phyloP scores from a whole-genome alignment of 257 asterid species.

The Solanum dulcamara region DNA sequence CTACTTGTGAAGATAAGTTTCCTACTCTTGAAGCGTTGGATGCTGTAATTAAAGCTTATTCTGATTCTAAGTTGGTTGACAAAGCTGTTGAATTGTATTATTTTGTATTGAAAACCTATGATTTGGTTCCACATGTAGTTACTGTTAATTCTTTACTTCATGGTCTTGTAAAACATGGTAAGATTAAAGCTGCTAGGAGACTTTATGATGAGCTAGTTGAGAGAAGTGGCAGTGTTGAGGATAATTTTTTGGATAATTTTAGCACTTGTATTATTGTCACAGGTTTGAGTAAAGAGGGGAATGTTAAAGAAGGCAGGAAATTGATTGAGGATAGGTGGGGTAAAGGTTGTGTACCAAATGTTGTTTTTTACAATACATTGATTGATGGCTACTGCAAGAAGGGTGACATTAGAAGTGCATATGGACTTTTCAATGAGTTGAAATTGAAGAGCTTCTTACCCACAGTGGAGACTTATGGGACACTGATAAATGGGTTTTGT shows the following conservation, averaged over 20 bases:
- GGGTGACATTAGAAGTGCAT: conserved; percentile 51
- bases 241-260: conserved; percentile 43
- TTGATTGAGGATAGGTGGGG: conserved; percentile 86
- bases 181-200: conserved; percentile 35
- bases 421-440: conserved; percentile 44
- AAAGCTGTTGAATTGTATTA: conserved; percentile 54
- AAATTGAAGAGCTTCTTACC: conserved; percentile 70
- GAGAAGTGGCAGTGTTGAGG: conserved; percentile 25
- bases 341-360: conserved; percentile 60
- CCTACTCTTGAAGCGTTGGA: conserved; percentile 66
- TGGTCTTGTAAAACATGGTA: conserved; percentile 52
- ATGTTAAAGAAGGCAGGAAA: conserved; percentile 55
- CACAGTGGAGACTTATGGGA: conserved; percentile 68
- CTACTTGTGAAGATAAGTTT: conserved; percentile 46
- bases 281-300: conserved; percentile 69
- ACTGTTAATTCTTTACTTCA: conserved; percentile 76
- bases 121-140: conserved; percentile 38
- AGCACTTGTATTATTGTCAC: conserved; percentile 71
- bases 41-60: conserved; percentile 44
- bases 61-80: conserved; percentile 36
- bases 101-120: conserved; percentile 25
- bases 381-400: conserved; percentile 76
- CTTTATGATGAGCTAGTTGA: conserved; percentile 45
- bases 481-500: conserved; percentile 65
- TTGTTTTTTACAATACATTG: conserved; percentile 67